Percentiles rank a stretch among this genome's conserved stretches.
Evolutionary conservation across 768 basidiomycete species (phyloP).

Genomic region (Neoboletus subvelutipes): DNA sequence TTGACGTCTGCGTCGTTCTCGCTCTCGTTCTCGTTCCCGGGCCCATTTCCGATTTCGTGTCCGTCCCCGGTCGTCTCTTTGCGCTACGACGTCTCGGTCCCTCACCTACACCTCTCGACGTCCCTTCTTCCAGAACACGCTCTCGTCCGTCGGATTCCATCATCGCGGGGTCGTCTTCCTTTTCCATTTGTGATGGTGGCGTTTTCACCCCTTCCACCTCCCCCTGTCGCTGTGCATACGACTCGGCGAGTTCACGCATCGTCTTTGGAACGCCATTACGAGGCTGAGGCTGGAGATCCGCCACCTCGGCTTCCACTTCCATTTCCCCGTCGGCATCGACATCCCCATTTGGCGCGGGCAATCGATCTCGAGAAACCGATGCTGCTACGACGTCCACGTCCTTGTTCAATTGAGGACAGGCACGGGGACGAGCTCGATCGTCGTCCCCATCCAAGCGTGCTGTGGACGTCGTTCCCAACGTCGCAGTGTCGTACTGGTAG

Average conservation of each 20-base stretch:
- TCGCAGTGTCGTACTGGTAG: slow-evolving; percentile 16
- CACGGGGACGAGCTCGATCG: background rate
- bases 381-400: background rate
- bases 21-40: too few relatives aligned
- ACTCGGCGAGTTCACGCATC: slow-evolving; percentile 63
- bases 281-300: slow-evolving; percentile 13
- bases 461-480: slow-evolving; percentile 9
- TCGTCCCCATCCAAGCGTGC: background rate
- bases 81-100: slow-evolving; percentile 12
- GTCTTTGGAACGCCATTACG: slow-evolving; percentile 46
- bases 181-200: slow-evolving; percentile 26
- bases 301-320: slow-evolving; percentile 16
- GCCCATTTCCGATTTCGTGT: background rate
- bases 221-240: slow-evolving; percentile 9
- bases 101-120: background rate
- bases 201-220: too few relatives aligned
- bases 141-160: background rate
- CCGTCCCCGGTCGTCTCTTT: background rate
- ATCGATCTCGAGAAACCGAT: slow-evolving; percentile 9
- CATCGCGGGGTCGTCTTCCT: background rate
- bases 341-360: slow-evolving; percentile 8
- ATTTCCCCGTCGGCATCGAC: slow-evolving; percentile 1
- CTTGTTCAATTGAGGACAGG: background rate
- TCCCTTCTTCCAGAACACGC: slow-evolving; percentile 1
- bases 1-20: slow-evolving; percentile 17